Base-by-base conservation (phyloP, 225 moss, liverwort and hornwort genomes). In the Polytrichum formosum region DNA sequence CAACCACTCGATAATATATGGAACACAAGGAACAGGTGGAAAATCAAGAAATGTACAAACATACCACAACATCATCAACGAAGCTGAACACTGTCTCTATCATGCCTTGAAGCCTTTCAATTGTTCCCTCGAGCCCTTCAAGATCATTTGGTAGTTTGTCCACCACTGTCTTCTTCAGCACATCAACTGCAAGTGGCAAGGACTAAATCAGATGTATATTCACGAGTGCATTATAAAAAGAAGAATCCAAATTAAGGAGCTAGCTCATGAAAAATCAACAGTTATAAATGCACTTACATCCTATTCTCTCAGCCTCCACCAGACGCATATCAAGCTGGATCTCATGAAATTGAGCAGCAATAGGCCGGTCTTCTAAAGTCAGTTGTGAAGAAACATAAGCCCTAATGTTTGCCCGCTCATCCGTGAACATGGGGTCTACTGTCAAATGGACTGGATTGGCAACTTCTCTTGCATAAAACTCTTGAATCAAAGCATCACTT, bases 331-430 rank as follows among this genome's bases (percentile, higher is more conserved):
- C 98, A 23, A 98, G 85, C 74, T 98, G 98, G 75, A 98, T 90
- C 68, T 98, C 98, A 67, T 94, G 92, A 82, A 98, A 98, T 73
- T 94, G 98, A 20, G 98, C 91, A 20, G 94, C 98, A 18, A 98
- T 84, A 71, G 90, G 98, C 35, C 92, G 94, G 58, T 98, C 94
- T 46, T 90, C 92, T 67, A 98, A 92, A 70, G 92, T 92, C 31
- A 98, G 81, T 70, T 90, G 87, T 68, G 98, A 94, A 23, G 98
- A 90, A 8, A 98, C 94, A 31, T 91, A 98, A 19, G 92, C 98
- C 86, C 94, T 98, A 70, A 98, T 89, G 67, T 87, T 91, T 6
- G 91, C 83, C 70, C 88, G 88, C 21, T 94, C 98, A 35, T 98
- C 98, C 1, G 87, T 76, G 64, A 98, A 98, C 9, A 89, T 75